Conservation (phyloP, 805 yeast species). For the Schwanniomyces pseudopolymorphus region DNA sequence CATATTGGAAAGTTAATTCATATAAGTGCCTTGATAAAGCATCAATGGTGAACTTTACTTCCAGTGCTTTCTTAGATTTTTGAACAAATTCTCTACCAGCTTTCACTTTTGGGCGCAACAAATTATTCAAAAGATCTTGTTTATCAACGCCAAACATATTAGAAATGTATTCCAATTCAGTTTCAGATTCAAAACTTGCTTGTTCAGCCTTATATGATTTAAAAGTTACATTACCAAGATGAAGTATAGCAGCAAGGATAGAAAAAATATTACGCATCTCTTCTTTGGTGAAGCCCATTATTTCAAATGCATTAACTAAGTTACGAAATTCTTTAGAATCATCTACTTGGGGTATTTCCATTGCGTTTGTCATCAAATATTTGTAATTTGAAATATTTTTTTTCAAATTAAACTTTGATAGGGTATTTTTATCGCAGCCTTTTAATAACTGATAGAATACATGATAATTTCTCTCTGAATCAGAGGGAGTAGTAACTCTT, state of each 20-base stretch:
- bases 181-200: constrained; percentile 59
- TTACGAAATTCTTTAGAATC: constrained; percentile 67
- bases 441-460: constrained; percentile 82
- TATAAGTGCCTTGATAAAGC: constrained; percentile 86
- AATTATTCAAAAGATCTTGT: constrained; percentile 51
- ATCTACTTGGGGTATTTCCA: constrained; percentile 68
- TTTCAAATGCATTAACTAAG: constrained; percentile 65
- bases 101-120: constrained; percentile 78
- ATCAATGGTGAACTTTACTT: constrained; percentile 78
- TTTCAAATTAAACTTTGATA: constrained; percentile 46
- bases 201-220: constrained; percentile 68
- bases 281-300: constrained; percentile 63
- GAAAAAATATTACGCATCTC: constrained; percentile 62
- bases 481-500: constrained; percentile 76
- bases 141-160: constrained; percentile 63
- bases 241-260: constrained; percentile 73
- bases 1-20: constrained; percentile 75
- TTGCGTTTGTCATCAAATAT: constrained; percentile 58
- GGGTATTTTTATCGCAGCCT: constrained; percentile 54
- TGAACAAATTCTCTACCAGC: constrained; percentile 88
- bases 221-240: constrained; percentile 82
- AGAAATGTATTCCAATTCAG: constrained; percentile 52
- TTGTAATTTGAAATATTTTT: constrained; percentile 42
- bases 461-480: constrained; percentile 87
- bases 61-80: constrained; percentile 75